Conservation (phyloP, 768 basidiomycete genomes). For the Panaeolus cyanescens region DNA sequence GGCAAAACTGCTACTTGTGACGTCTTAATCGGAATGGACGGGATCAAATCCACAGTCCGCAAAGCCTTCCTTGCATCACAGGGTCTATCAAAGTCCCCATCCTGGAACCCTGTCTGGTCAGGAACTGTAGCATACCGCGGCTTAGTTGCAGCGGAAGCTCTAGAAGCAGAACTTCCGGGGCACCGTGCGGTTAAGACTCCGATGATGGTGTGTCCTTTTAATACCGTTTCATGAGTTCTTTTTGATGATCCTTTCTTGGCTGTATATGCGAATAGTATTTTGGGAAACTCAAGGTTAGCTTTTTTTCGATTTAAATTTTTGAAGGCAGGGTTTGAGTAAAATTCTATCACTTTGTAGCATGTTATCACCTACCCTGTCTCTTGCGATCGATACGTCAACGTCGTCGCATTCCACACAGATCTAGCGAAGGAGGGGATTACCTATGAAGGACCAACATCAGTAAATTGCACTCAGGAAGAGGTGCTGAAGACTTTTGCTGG, state of each 20-base stretch:
- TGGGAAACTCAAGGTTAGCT: slow-evolving; percentile 30
- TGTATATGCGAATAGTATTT: slow-evolving; percentile 22
- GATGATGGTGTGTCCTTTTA: slow-evolving; percentile 37
- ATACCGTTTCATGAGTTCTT: background rate
- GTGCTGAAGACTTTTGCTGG: slow-evolving; percentile 33
- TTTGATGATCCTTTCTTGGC: background rate
- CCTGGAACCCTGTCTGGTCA: slow-evolving; percentile 50
- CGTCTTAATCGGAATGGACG: slow-evolving; percentile 44
- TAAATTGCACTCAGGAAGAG: slow-evolving; percentile 33
- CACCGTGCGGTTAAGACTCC: slow-evolving; percentile 46
- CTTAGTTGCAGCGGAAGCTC: slow-evolving; percentile 46
- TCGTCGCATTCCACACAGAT: slow-evolving; percentile 40
- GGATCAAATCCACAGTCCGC: slow-evolving; percentile 36
- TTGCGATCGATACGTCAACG: slow-evolving; percentile 48
- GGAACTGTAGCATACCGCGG: slow-evolving; percentile 57
- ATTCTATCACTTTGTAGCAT: slow-evolving; percentile 34
- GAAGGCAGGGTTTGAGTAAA: background rate
- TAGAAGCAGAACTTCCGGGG: slow-evolving; percentile 39
- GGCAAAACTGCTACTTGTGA: slow-evolving; percentile 36
- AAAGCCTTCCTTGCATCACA: slow-evolving; percentile 16
- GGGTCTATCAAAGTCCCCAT: slow-evolving; percentile 13
- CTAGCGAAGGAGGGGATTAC: slow-evolving; percentile 33
- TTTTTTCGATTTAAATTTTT: background rate
- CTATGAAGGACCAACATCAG: slow-evolving; percentile 21
- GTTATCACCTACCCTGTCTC: slow-evolving; percentile 54